phyloP scores from a whole-genome alignment of 805 yeast genomes.

The Sugiyamaella chiloensis region DNA sequence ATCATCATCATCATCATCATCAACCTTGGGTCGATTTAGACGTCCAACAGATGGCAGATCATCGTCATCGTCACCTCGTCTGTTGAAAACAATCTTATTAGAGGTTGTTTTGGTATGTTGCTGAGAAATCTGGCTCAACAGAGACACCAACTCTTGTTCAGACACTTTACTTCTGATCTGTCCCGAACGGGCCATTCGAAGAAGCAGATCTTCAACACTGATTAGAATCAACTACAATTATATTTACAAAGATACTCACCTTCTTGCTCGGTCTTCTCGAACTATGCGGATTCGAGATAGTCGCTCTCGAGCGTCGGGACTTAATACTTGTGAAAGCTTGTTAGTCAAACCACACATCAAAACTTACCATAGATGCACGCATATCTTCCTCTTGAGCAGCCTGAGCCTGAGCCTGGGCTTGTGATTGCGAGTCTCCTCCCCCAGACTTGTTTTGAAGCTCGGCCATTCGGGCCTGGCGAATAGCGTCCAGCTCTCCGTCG shows the following conservation, averaged over 20 bases:
- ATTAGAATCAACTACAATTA: too few species aligned
- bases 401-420: constrained; percentile 39
- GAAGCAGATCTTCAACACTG: constrained; percentile 70
- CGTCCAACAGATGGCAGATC: constrained; percentile 33
- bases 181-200: constrained; percentile 72
- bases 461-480: constrained; percentile 86
- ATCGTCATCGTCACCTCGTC: constrained; percentile 39
- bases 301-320: constrained; percentile 83
- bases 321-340: constrained; percentile 64
- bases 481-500: constrained; percentile 81
- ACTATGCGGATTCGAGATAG: constrained; percentile 83
- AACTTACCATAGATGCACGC: constrained; percentile 33
- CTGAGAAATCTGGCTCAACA: constrained; percentile 77
- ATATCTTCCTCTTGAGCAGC: constrained; percentile 38
- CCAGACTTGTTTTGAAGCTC: constrained; percentile 53
- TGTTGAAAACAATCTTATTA: constrained; percentile 57
- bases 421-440: constrained; percentile 25
- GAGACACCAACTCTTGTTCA: constrained; percentile 78
- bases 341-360: neutral
- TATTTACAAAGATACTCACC: constrained; percentile 39
- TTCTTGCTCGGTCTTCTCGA: constrained; percentile 84
- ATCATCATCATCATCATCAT: constrained; percentile 33
- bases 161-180: constrained; percentile 68
- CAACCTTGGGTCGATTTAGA: constrained; percentile 30
- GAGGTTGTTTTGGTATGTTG: constrained; percentile 58